Evolutionary conservation across 345 rosid species (phyloP), one percentile per base, ranked within the genome.

Genomic region (Barbarea vulgaris): DNA sequence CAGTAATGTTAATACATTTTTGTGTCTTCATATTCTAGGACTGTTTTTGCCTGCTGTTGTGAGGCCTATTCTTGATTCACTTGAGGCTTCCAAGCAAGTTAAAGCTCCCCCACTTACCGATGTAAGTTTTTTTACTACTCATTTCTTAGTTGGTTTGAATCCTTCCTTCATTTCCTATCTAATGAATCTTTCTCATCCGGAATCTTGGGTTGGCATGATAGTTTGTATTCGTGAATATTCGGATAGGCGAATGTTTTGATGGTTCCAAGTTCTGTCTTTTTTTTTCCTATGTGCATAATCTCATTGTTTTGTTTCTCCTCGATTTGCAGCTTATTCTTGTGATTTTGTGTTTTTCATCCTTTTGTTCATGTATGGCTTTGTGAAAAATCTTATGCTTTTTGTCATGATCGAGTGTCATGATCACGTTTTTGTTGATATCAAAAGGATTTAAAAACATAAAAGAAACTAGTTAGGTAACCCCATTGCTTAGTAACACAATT

Each of bases 1-100:
- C 28, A 27, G 28, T 27, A 3, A 53, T 53, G 30, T 53, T 15
- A 0, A 30, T 48, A 60, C 52, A 10, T 58, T 22, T 39, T 21
- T 5, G 15, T 37, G 0, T 54, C 25, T 27, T 54, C 25, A 12
- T 69, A 2, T 34, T 70, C 33, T 85, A 89, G 99, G 98, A 68
- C 90, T 96, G 31, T 87, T 93, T 82, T 88, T 93, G 73, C 99
- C 98, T 19, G 98, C 99, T 63, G 91, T 89, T 58, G 98, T 93
- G 61, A 88, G 96, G 81, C 99, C 99, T 72, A 87, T 96, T 17
- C 82, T 96, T 25, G 98, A 96, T 78, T 96, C 99, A 12, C 79
- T 89, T 15, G 98, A 91, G 80, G 79, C 96, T 21, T 83, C 94
- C 54, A 91, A 96, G 81, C 83, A 88, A 81, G 95, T 96, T 64